Evolutionary conservation across 1,139 yeast genomes (phyloP).

Genomic region (Pneumocystis wakefieldiae): DNA sequence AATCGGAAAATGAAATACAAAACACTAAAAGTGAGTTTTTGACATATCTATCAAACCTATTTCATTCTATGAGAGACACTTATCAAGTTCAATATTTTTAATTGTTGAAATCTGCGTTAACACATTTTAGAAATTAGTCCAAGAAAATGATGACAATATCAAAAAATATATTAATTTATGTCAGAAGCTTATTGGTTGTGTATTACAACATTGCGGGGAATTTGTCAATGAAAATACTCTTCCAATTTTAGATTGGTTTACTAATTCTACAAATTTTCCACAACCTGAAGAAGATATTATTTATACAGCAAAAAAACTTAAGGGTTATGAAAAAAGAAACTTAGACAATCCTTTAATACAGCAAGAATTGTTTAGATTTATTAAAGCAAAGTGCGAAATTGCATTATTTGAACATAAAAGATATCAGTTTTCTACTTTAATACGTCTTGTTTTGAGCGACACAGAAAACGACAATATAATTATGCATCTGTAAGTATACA

Average conservation of each 20-base stretch:
- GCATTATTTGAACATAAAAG: constrained; percentile 3
- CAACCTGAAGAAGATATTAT: constrained; percentile 8
- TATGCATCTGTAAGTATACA: background rate
- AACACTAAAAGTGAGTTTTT: background rate
- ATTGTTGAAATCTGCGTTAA: background rate
- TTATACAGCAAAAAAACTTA: constrained; percentile 4
- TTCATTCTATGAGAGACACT: background rate
- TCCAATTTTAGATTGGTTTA: constrained; percentile 4
- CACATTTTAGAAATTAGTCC: background rate
- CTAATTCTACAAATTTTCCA: constrained; percentile 6
- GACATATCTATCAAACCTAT: background rate
- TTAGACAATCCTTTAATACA: background rate
- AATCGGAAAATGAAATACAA: background rate
- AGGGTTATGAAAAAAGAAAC: constrained; percentile 3
- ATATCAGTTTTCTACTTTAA: background rate
- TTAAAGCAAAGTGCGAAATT: constrained; percentile 4
- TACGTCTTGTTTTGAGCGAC: background rate
- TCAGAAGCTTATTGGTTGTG: constrained; percentile 5
- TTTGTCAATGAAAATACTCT: constrained; percentile 5
- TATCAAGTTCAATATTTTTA: background rate
- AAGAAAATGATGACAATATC: background rate
- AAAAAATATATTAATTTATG: background rate
- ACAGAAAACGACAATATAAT: background rate
- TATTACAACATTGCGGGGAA: constrained; percentile 6
- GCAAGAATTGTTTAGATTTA: constrained; percentile 1